Conservation (phyloP, 352 stramenopile species). For the Phytophthora pistaciae region DNA sequence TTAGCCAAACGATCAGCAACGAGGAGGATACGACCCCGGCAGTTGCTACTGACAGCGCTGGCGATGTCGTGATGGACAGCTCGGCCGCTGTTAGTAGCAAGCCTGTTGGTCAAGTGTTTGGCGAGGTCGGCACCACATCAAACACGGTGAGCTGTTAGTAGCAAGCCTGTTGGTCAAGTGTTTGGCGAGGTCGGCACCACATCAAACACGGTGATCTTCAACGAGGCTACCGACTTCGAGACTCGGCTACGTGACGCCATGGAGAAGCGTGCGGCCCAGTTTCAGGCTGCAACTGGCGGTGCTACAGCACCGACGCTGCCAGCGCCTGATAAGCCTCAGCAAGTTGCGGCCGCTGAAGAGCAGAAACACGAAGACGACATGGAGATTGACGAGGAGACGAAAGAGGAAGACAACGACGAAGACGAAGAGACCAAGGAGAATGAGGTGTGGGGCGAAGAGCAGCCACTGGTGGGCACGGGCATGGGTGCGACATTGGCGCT, state of each 20-base stretch:
- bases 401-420: slow-evolving; percentile 50
- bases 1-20: slow-evolving; percentile 50
- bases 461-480: slow-evolving; percentile 85
- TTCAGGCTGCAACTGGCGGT: slow-evolving; percentile 39
- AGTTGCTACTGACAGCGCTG: slow-evolving; percentile 18
- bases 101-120: slow-evolving; percentile 60
- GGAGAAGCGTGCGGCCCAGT: slow-evolving; percentile 70
- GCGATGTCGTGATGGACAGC: slow-evolving; percentile 17
- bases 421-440: slow-evolving; percentile 65
- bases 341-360: slow-evolving; percentile 40
- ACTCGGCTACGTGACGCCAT: slow-evolving; percentile 79
- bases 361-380: slow-evolving; percentile 38
- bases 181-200: slow-evolving; percentile 34
- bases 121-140: slow-evolving; percentile 24
- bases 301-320: background rate
- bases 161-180: slow-evolving; percentile 62
- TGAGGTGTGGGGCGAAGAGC: slow-evolving; percentile 81
- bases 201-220: slow-evolving; percentile 78
- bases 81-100: slow-evolving; percentile 20
- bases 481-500: slow-evolving; percentile 94
- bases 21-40: slow-evolving; percentile 27
- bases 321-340: slow-evolving; percentile 3
- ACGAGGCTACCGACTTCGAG: slow-evolving; percentile 88
- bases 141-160: slow-evolving; percentile 46
- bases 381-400: slow-evolving; percentile 33